Conservation (phyloP, 2,329 filamentous ascomycete species). For the Hysterium pulicare region DNA sequence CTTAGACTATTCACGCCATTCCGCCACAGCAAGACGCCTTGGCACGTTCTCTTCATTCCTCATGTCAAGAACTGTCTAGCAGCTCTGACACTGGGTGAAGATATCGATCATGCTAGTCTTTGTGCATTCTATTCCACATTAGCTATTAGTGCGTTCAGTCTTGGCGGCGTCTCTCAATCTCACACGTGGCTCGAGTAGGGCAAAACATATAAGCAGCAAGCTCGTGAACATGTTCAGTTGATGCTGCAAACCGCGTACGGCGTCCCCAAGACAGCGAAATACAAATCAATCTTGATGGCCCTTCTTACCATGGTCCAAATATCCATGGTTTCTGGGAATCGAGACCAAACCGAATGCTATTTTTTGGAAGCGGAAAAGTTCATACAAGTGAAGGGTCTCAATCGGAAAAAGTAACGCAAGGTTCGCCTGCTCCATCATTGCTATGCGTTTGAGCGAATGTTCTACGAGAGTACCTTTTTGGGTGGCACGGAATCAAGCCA, state of each 20-base stretch:
- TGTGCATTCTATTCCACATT: slow-evolving; percentile 41
- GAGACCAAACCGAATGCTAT: slow-evolving; percentile 36
- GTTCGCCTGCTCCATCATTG: slow-evolving; percentile 47
- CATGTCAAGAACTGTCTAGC: slow-evolving; percentile 43
- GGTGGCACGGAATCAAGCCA: slow-evolving; percentile 8
- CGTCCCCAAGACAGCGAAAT: slow-evolving; percentile 38
- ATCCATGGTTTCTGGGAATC: slow-evolving; percentile 32
- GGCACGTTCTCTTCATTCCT: slow-evolving; percentile 44
- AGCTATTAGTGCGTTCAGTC: slow-evolving; percentile 44
- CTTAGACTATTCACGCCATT: slow-evolving; percentile 28
- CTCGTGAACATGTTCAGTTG: slow-evolving; percentile 31
- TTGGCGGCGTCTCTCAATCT: slow-evolving; percentile 27
- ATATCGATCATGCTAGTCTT: slow-evolving; percentile 36
- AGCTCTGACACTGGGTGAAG: slow-evolving; percentile 41
- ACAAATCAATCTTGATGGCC: slow-evolving; percentile 46
- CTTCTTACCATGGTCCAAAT: slow-evolving; percentile 42
- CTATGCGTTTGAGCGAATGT: slow-evolving; percentile 46
- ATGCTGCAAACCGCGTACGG: slow-evolving; percentile 36
- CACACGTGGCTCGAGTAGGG: slow-evolving; percentile 35
- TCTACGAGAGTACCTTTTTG: slow-evolving; percentile 41
- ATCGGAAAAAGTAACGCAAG: slow-evolving; percentile 40
- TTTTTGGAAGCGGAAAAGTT: slow-evolving; percentile 45
- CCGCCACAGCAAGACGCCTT: slow-evolving; percentile 41
- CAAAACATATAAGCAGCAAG: slow-evolving; percentile 23
- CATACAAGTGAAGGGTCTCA: slow-evolving; percentile 40